Conservation (phyloP, 1,284 basidiomycete species). For the Heterobasidion parviporum region DNA sequence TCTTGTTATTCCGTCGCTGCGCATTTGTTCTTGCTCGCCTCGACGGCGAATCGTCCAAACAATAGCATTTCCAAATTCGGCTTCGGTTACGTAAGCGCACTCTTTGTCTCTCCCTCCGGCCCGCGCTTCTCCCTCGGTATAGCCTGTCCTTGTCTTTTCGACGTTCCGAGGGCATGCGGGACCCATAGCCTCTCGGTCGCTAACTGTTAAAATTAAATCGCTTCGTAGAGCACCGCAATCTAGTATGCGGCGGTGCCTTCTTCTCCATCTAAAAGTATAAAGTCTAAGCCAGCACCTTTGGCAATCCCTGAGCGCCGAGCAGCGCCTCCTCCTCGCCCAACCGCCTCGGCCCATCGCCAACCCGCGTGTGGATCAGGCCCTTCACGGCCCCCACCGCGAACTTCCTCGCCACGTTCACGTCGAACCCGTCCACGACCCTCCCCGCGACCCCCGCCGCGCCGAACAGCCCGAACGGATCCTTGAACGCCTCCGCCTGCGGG, state of each 20-base stretch:
- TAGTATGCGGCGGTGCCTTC: neutral
- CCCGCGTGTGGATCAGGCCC: conserved; percentile 81
- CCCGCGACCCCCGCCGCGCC: conserved; percentile 31
- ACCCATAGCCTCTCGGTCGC: no score
- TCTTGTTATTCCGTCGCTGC: neutral
- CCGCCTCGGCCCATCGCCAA: conserved; percentile 87
- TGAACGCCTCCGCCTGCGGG: conserved; percentile 69
- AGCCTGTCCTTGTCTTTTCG: no score
- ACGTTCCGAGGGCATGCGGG: no score
- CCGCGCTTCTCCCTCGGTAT: no score
- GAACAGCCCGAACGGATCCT: conserved; percentile 68
- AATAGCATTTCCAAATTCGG: neutral
- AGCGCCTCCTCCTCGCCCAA: conserved; percentile 47
- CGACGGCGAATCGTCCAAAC: neutral
- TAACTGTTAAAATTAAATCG: no score
- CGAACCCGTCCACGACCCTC: conserved; percentile 63
- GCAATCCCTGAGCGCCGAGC: conserved; percentile 49
- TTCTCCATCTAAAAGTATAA: neutral
- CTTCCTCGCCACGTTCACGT: conserved; percentile 64
- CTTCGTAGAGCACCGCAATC: no score
- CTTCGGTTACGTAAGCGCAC: neutral
- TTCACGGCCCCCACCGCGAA: conserved; percentile 77
- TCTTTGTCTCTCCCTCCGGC: neutral
- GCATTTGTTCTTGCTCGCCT: neutral
- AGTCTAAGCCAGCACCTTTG: conserved; percentile 24